Evolutionary conservation across 176 grass and related monocot genomes (phyloP).

Genomic region (Triticum aestivum): DNA sequence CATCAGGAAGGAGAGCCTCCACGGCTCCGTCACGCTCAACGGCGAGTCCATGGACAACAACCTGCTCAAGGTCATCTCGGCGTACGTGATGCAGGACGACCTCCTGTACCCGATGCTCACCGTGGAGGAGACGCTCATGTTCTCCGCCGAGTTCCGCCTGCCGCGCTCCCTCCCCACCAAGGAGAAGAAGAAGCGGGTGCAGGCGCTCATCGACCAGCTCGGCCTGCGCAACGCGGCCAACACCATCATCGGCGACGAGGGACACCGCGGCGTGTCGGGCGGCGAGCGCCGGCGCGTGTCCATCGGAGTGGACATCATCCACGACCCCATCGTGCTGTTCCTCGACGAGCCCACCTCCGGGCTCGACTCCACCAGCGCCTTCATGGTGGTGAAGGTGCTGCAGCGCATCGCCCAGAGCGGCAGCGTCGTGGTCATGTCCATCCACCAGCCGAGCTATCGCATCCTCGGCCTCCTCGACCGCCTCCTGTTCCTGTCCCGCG

Average conservation of each 20-base stretch:
- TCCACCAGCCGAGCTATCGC: slow-evolving; percentile 97
- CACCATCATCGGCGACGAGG: slow-evolving; percentile 98
- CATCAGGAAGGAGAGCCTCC: slow-evolving; percentile 82
- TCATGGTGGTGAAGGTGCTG: slow-evolving; percentile 93
- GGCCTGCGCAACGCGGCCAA: slow-evolving; percentile 65
- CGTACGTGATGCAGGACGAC: slow-evolving; percentile 98
- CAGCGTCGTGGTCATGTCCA: slow-evolving; percentile 94
- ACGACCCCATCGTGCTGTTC: slow-evolving; percentile 93
- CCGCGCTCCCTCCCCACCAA: slow-evolving; percentile 65
- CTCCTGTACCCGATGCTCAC: slow-evolving; percentile 97
- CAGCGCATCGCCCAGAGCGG: slow-evolving; percentile 94
- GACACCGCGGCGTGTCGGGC: slow-evolving; percentile 90
- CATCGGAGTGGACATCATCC: slow-evolving; percentile 96
- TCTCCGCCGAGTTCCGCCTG: slow-evolving; percentile 96
- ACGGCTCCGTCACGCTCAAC: slow-evolving; percentile 80
- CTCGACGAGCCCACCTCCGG: slow-evolving; percentile 97
- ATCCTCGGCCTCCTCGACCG: slow-evolving; percentile 88
- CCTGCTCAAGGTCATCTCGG: slow-evolving; percentile 94
- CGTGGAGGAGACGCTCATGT: slow-evolving; percentile 97
- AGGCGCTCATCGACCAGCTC: slow-evolving; percentile 89
- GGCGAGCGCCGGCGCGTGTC: slow-evolving; percentile 92
- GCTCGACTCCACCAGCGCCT: slow-evolving; percentile 97
- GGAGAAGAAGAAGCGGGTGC: slow-evolving; percentile 87
- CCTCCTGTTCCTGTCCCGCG: slow-evolving; percentile 88
- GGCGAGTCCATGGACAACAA: slow-evolving; percentile 67